Base-by-base conservation (phyloP, 2,329 filamentous ascomycete species). In the Monosporascus sp. region DNA sequence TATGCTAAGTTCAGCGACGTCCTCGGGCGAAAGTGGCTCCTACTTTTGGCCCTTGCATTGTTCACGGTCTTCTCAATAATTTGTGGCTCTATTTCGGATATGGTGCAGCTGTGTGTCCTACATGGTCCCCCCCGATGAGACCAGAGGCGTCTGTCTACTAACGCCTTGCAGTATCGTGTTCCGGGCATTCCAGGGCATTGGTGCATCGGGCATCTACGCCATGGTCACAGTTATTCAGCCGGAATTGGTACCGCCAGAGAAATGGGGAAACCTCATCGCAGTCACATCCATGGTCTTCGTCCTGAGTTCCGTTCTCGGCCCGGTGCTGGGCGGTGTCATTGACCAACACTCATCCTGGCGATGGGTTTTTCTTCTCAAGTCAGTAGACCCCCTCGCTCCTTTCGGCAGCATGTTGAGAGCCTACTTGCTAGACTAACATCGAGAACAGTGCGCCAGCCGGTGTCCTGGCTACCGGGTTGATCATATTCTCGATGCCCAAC, bases 351-450 rank as follows among this genome's bases (percentile, higher is more conserved):
- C 68, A 0, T 71, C 65, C 0, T 78, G 74, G 75, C 62, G 73
- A 58, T 75, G 75, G 75, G 72, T 77, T 2, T 77, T 78, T 56
- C 70, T 71, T 38, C 65, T 78, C 3, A 77, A 78, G 74, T 77
- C 48, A 37, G 69, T 63, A 18, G 20, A 22, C 20, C 17, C 41
- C 2, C 25, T 7, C 25, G 25, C 7, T 25, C 25, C 25, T 25
- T 7, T 25, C 25, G 1, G 25, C 25, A 25, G 7, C 25, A 25
- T 25, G 25, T 25, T 7, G 25, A 25, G 25, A 7, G 25, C 6
- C 1, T 25, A 25, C 25, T 7, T 7, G n/a, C 6, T 18, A 44
- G 11, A 17, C 50, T 50, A n/a, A 54, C 45, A 9, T 44, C n/a
- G 14, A 37, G 22, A 15, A 36, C 43, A 73, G 67, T 48, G 68